Evolutionary conservation across 2,329 filamentous ascomycete species (phyloP).

Genomic region (Ceratocystis eucalypticola): DNA sequence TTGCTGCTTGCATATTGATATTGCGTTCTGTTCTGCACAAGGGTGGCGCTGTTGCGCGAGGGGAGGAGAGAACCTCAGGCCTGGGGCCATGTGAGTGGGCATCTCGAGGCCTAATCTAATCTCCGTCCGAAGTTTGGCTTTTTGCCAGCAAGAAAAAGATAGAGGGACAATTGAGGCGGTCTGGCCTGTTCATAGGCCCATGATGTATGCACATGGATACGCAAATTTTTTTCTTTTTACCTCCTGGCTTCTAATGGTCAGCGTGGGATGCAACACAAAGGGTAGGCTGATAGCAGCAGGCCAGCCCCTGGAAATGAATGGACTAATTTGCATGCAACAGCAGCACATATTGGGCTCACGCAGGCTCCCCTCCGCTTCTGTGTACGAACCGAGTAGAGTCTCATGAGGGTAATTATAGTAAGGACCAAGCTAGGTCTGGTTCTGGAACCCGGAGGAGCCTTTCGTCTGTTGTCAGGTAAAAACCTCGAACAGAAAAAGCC

Average conservation of each 20-base stretch:
- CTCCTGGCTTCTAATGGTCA: neutral
- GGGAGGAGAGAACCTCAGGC: neutral
- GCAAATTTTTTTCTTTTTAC: neutral
- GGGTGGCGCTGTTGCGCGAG: neutral
- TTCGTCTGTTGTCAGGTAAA: neutral
- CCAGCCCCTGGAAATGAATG: neutral
- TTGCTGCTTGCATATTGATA: neutral
- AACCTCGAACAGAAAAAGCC: too few species aligned
- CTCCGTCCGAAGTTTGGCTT: constrained; percentile 6
- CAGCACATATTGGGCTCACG: neutral
- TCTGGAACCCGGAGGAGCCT: neutral
- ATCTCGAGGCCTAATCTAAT: neutral
- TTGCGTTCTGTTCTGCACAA: neutral
- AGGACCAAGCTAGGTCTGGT: neutral
- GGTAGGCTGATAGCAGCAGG: neutral
- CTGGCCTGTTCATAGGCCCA: neutral
- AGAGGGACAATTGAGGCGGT: neutral
- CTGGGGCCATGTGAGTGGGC: neutral
- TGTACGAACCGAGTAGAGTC: neutral
- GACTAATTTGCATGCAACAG: neutral
- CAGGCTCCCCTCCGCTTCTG: neutral
- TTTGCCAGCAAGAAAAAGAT: neutral
- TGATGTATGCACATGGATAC: neutral
- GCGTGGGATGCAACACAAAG: neutral
- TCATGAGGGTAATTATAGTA: neutral